Evolutionary conservation across 805 yeast species (phyloP), one percentile per base, ranked within the genome.

Genomic region (Teunomyces pallodes): DNA sequence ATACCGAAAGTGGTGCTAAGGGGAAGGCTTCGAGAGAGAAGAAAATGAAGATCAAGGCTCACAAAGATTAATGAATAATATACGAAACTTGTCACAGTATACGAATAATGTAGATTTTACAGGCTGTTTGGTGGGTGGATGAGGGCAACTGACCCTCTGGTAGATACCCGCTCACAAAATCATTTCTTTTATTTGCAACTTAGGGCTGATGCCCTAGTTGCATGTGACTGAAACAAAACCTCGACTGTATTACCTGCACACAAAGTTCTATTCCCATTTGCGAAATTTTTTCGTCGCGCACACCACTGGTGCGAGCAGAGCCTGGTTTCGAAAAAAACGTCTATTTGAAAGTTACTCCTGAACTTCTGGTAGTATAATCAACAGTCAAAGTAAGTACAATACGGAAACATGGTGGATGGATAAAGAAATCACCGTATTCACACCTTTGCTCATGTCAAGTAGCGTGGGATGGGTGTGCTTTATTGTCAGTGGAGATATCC

Each of bases 1-100:
- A 71, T 46, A 79, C 84, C 12, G 84, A 80, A 58, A 77, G 82
- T 26, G 85, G 85, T 20, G 79, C 81, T 5, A 70, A 63, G 48
- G 82, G 80, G 14, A 80, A 79, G 61, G 59, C 63, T 52, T 65
- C 60, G 35, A 70, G 85, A 58, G 82, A 78, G 59, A 54, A 48
- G 14, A 75, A 70, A 55, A 71, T 69, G 69, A 74, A 65, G 51
- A 31, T 33, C 17, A 69, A 63, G 47, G 80, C 77, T 16, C 54
- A 69, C 62, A 57, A 35, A 30, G 35, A 46, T 36, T 32, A 51
- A 44, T 31, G 17, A 29, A 52, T 33, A 26, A 26, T 26, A 20
- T 30, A 30, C 36, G 36, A 31, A 32, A 8, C 14, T 32, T 9
- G 9, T 32, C 8, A 16, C 13, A 12, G 14, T 8, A 32, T 13